Evolutionary conservation across 2,329 filamentous ascomycete genomes (phyloP).

Genomic region (Fusarium sp.): DNA sequence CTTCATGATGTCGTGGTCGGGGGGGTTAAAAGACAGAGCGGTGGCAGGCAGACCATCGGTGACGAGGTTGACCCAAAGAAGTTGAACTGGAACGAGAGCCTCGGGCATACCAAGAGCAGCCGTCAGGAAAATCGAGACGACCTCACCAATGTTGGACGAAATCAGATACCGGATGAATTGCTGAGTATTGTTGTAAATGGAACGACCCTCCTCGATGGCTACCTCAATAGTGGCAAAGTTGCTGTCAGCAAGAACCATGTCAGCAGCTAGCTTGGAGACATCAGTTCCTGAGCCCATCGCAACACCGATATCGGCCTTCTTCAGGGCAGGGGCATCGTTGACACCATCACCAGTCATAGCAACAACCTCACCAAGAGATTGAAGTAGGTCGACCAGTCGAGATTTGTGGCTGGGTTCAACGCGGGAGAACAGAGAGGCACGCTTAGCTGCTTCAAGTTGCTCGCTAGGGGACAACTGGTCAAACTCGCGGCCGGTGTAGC

Average conservation of each 20-base stretch:
- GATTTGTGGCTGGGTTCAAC: slow-evolving; percentile 97
- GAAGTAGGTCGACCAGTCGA: slow-evolving; percentile 95
- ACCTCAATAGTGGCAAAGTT: slow-evolving; percentile 98
- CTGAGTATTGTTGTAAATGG: slow-evolving; percentile 99
- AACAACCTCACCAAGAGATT: slow-evolving; percentile 91
- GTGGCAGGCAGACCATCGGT: slow-evolving; percentile 97
- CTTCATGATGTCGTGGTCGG: slow-evolving; percentile 98
- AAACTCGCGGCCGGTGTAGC: slow-evolving; percentile 94
- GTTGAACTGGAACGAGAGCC: slow-evolving; percentile 94
- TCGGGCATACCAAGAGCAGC: slow-evolving; percentile 97
- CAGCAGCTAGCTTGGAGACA: slow-evolving; percentile 93
- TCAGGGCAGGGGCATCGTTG: slow-evolving; percentile 96
- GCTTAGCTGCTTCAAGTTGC: slow-evolving; percentile 85
- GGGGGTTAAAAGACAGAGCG: slow-evolving; percentile 95
- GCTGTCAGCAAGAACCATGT: slow-evolving; percentile 98
- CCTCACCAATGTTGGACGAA: slow-evolving; percentile 98
- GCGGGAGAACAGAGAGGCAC: slow-evolving; percentile 91
- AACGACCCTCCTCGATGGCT: slow-evolving; percentile 95
- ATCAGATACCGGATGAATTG: slow-evolving; percentile 99
- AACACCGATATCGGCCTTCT: slow-evolving; percentile 98
- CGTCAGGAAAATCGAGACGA: slow-evolving; percentile 98
- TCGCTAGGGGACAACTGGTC: slow-evolving; percentile 83
- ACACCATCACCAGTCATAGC: slow-evolving; percentile 99
- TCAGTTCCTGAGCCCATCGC: slow-evolving; percentile 99
- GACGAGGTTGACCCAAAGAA: slow-evolving; percentile 98